Percentiles rank a stretch among this genome's conserved stretches.
These are phyloP conservation scores for Fraxinus paxiana DNA, from an alignment of 305 asterid species.

Conservation along the genomic window DNA sequence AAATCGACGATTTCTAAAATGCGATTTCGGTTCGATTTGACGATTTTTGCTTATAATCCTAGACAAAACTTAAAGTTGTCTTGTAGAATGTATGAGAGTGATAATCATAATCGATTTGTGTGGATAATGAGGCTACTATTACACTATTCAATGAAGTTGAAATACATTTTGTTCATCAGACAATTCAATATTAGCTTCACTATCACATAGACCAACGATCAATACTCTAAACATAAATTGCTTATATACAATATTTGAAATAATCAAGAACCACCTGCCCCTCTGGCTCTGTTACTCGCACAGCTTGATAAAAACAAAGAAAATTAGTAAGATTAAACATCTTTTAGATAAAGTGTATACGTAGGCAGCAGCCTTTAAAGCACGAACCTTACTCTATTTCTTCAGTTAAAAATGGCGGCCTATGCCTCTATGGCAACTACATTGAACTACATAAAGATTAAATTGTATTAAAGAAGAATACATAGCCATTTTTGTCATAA, in stretches of 20 bases:
- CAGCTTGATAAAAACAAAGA: neutral
- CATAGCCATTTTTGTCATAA: neutral
- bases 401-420: neutral
- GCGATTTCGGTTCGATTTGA: too few relatives aligned
- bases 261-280: neutral
- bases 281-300: neutral
- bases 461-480: neutral
- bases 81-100: neutral
- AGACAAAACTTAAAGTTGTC: neutral
- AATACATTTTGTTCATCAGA: neutral
- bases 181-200: neutral
- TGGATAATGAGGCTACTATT: neutral
- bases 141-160: neutral
- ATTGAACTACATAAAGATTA: neutral
- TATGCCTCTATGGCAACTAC: neutral
- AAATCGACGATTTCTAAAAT: too few relatives aligned
- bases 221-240: neutral
- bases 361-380: neutral
- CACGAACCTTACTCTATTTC: neutral
- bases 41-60: too few relatives aligned
- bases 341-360: neutral
- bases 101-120: neutral
- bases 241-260: neutral
- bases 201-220: neutral
- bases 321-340: neutral